These are phyloP conservation scores for Volutella citrinella DNA, from an alignment of 2,329 filamentous ascomycete species.

Conservation along the genomic window DNA sequence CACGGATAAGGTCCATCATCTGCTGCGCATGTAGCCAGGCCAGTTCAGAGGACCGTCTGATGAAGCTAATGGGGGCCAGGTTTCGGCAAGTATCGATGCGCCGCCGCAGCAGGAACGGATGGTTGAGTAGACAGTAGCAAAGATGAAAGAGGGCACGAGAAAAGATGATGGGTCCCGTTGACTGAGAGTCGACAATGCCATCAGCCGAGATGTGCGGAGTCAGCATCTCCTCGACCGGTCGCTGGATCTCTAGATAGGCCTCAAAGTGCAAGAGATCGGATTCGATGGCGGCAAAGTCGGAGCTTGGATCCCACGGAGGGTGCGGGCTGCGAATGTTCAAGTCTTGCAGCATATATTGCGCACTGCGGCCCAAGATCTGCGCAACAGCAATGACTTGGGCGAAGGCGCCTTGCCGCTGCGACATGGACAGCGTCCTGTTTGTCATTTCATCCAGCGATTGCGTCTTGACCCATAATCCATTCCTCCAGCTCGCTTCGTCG, in stretches of 20 bases:
- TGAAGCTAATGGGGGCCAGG: conserved; percentile 8
- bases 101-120: conserved; percentile 47
- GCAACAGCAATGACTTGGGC: conserved; percentile 7
- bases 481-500: conserved; percentile 9
- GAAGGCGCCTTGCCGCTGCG: conserved; percentile 3
- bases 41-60: conserved; percentile 1
- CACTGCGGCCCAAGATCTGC: conserved; percentile 11
- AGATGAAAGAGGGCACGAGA: conserved; percentile 14
- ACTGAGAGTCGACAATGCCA: conserved; percentile 4
- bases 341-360: conserved; percentile 6
- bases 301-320: conserved; percentile 13
- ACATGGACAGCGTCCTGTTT: conserved; percentile 6
- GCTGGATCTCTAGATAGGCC: conserved; percentile 7
- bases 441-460: conserved; percentile 11
- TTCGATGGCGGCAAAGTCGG: conserved; percentile 12
- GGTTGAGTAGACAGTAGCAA: conserved; percentile 45
- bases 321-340: conserved; percentile 1
- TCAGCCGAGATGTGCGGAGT: conserved; percentile 4
- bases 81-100: too few species aligned
- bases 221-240: too few species aligned
- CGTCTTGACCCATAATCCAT: conserved; percentile 3
- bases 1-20: conserved; percentile 7
- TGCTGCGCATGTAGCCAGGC: conserved; percentile 8
- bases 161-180: conserved; percentile 12
- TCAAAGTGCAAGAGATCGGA: conserved; percentile 11